Conservation (phyloP, 2,329 filamentous ascomycete species). For the Alternaria dauci region DNA sequence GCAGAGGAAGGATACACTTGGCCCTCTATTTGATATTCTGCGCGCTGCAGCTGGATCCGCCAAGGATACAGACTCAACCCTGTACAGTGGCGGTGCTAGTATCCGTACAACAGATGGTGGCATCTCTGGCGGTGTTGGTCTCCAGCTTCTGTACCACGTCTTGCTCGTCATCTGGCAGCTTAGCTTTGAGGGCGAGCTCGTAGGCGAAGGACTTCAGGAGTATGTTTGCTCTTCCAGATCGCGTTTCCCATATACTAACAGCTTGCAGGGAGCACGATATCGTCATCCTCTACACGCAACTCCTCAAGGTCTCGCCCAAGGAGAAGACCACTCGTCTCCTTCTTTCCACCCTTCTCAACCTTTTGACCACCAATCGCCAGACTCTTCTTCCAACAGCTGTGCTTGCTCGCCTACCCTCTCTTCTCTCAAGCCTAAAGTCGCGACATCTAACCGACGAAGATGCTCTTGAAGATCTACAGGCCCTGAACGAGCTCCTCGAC, state of each 20-base stretch:
- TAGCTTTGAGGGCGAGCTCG: constrained; percentile 79
- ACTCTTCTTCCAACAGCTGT: constrained; percentile 81
- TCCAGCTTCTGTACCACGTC: constrained; percentile 94
- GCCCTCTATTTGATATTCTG: constrained; percentile 83
- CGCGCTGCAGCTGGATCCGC: constrained; percentile 76
- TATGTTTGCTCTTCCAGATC: constrained; percentile 56
- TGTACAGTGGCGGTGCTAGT: constrained; percentile 62
- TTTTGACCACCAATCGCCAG: constrained; percentile 76
- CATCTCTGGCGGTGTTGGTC: constrained; percentile 78
- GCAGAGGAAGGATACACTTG: constrained; percentile 83
- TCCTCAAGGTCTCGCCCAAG: constrained; percentile 91
- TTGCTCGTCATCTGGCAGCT: constrained; percentile 95
- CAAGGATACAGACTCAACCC: constrained; percentile 70
- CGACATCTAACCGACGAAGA: constrained; percentile 62
- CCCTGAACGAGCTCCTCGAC: constrained; percentile 71
- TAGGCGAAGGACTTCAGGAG: constrained; percentile 86
- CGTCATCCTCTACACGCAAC: constrained; percentile 87
- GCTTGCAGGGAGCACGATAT: constrained; percentile 83
- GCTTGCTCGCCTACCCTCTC: constrained; percentile 77
- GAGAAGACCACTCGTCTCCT: constrained; percentile 96
- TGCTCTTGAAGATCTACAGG: constrained; percentile 59
- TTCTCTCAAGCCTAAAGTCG: constrained; percentile 65
- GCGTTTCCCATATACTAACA: constrained; percentile 23
- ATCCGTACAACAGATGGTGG: constrained; percentile 69
- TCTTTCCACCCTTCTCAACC: constrained; percentile 86